These are phyloP conservation scores for Verticillium klebahnii DNA, from an alignment of 2,329 filamentous ascomycete genomes.

Conservation along the genomic window DNA sequence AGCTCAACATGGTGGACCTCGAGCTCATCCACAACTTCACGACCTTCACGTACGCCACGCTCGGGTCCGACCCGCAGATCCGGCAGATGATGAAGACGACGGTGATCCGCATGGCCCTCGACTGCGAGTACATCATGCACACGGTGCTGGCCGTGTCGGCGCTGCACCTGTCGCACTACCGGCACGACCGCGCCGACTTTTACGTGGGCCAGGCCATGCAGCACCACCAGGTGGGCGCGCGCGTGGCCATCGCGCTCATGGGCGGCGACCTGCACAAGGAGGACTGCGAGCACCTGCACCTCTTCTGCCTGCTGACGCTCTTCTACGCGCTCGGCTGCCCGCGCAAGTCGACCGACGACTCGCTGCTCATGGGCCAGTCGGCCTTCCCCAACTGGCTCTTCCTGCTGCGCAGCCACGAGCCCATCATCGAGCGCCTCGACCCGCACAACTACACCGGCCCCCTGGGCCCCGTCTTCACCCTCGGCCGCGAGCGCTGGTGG, in stretches of 20 bases:
- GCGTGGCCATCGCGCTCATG: conserved; percentile 14
- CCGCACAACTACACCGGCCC: conserved; percentile 11
- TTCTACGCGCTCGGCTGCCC: conserved; percentile 25
- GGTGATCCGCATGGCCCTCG: conserved; percentile 40
- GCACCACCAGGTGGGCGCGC: conserved; percentile 13
- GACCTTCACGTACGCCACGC: conserved; percentile 41
- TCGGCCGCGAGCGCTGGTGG: conserved; percentile 17
- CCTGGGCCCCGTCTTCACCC: conserved; percentile 15
- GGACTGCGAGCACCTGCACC: conserved; percentile 17
- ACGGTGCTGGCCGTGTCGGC: conserved; percentile 45
- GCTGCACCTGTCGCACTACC: conserved; percentile 40
- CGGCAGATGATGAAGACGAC: conserved; percentile 42
- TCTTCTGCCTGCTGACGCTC: conserved; percentile 27
- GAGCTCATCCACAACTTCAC: conserved; percentile 51
- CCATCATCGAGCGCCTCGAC: conserved; percentile 18
- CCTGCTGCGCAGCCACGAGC: conserved; percentile 21
- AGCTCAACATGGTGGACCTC: conserved; percentile 38
- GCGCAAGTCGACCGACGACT: conserved; percentile 20
- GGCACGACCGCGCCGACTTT: conserved; percentile 27
- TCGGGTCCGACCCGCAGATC: conserved; percentile 34
- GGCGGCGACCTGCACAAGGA: conserved; percentile 9
- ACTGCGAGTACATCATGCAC: conserved; percentile 43
- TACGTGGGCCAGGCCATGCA: conserved; percentile 24
- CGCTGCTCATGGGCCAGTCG: conserved; percentile 21
- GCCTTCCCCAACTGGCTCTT: conserved; percentile 26